A percentile compares a stretch with the other conserved stretches of the same genome.
Evolutionary conservation across 768 basidiomycete species (phyloP).

Genomic region (Phylloporus arenicola): DNA sequence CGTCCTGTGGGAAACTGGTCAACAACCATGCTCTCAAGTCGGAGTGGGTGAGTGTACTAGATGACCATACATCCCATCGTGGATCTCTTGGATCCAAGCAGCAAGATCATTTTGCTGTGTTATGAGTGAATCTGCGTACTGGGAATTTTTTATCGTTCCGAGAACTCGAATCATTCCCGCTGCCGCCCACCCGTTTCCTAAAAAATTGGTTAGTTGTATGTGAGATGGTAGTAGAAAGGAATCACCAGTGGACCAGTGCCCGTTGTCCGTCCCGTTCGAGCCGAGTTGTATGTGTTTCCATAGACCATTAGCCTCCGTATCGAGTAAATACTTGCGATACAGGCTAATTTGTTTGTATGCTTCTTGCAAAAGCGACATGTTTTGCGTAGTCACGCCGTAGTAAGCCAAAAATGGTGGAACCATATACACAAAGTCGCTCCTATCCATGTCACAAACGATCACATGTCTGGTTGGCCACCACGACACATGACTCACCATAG

Average conservation of each 20-base stretch:
- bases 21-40: neutral
- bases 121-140: slow-evolving; percentile 44
- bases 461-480: neutral
- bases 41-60: slow-evolving; percentile 39
- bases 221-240: neutral
- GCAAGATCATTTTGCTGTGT: slow-evolving; percentile 53
- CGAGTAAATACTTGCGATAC: slow-evolving; percentile 62
- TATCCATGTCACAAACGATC: slow-evolving; percentile 19
- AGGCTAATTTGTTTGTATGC: slow-evolving; percentile 69
- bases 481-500: slow-evolving; percentile 46
- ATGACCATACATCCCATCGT: slow-evolving; percentile 59
- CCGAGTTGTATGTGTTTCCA: slow-evolving; percentile 79
- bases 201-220: neutral
- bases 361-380: slow-evolving; percentile 53
- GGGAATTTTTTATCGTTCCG: slow-evolving; percentile 63
- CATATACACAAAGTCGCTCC: slow-evolving; percentile 83
- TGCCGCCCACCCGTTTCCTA: slow-evolving; percentile 87
- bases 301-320: slow-evolving; percentile 44
- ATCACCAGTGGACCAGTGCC: slow-evolving; percentile 77
- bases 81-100: slow-evolving; percentile 68
- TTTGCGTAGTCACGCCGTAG: slow-evolving; percentile 60
- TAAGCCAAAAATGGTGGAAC: slow-evolving; percentile 84
- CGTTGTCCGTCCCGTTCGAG: slow-evolving; percentile 44
- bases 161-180: slow-evolving; percentile 82
- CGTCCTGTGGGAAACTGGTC: neutral